A percentile compares a stretch with the other conserved stretches of the same genome.
Evolutionary conservation across 192 early-diverging fungal species (phyloP).

Genomic region (Chytriomyces sp.): DNA sequence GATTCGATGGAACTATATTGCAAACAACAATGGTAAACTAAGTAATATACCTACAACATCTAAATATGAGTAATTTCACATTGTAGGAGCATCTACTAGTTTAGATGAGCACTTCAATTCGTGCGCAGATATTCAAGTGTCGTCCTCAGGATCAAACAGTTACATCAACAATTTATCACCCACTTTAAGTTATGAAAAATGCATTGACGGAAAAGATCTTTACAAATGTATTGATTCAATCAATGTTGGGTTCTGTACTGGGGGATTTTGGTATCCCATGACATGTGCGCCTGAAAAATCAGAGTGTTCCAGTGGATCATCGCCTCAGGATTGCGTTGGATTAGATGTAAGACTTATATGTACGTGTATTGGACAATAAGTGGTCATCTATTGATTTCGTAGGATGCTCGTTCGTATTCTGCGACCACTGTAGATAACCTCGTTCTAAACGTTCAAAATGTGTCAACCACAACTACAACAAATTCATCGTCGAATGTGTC

Average conservation of each 20-base stretch:
- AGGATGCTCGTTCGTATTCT: no score
- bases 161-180: neutral
- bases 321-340: neutral
- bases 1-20: neutral
- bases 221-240: neutral
- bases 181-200: neutral
- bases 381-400: no score
- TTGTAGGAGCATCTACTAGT: no score
- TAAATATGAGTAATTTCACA: no score
- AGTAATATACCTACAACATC: no score
- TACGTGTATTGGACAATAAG: no score
- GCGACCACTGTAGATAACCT: no score
- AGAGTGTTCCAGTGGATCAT: neutral
- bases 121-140: neutral
- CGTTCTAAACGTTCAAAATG: no score
- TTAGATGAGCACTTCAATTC: neutral
- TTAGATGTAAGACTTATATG: no score
- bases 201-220: neutral
- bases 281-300: neutral
- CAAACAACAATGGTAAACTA: neutral
- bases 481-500: no score
- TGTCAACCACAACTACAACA: no score
- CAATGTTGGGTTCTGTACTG: neutral
- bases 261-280: neutral
- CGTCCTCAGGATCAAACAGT: neutral